phyloP scores from a whole-genome alignment of 106 monocot genomes.

The Dendrobium catenatum region DNA sequence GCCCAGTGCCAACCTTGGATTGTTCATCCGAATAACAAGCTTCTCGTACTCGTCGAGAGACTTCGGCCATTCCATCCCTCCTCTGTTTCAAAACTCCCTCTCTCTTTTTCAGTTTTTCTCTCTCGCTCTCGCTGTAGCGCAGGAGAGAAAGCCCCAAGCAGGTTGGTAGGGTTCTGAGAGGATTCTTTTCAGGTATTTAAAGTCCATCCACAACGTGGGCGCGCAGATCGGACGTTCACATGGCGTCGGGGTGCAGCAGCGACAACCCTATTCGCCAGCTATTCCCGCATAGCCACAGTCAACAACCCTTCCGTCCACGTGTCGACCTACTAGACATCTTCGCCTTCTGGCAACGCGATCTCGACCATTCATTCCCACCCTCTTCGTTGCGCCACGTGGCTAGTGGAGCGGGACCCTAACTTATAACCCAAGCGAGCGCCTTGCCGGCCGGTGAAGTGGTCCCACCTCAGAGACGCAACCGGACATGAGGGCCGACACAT shows the following conservation, averaged over 20 bases:
- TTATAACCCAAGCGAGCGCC: not conserved
- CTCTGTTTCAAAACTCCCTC: not conserved
- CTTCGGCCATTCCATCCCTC: slow-evolving; percentile 28
- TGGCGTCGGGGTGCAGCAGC: not conserved
- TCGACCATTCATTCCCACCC: not conserved
- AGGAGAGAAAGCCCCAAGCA: not conserved
- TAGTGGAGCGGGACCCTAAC: not conserved
- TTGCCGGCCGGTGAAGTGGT: not conserved
- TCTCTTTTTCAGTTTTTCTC: not conserved
- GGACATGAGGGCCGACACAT: not conserved
- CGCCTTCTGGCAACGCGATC: not conserved
- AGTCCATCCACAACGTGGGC: not conserved
- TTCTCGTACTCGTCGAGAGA: slow-evolving; percentile 59
- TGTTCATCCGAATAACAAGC: slow-evolving; percentile 58
- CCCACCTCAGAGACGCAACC: not conserved
- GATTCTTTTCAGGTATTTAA: slow-evolving; percentile 4
- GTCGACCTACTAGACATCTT: not conserved
- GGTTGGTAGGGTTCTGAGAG: not conserved
- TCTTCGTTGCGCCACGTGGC: not conserved
- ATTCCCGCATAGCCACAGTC: not conserved
- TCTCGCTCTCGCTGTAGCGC: not conserved
- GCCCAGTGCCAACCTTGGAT: slow-evolving; percentile 32
- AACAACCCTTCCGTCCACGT: not conserved
- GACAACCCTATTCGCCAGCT: not conserved
- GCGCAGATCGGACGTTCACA: slow-evolving; percentile 3